These are phyloP conservation scores for Termitomyces sp. DNA, from an alignment of 768 basidiomycete genomes.

Conservation along the genomic window DNA sequence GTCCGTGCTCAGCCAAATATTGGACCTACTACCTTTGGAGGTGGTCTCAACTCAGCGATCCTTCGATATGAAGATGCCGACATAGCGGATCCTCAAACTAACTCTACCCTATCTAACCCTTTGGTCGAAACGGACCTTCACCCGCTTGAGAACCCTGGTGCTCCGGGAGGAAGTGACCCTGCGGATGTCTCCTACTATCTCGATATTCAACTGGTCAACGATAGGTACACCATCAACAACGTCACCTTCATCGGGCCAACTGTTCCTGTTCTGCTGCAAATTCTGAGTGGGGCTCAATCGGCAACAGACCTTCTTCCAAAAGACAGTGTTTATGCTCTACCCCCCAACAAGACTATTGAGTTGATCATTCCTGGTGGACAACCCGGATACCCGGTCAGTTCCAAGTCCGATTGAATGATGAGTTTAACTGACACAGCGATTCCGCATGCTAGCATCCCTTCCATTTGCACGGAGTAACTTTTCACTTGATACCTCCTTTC, in stretches of 20 bases:
- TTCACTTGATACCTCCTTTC: too few relatives aligned
- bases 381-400: conserved; percentile 24
- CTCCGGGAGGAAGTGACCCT: too few relatives aligned
- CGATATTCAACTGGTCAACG: neutral
- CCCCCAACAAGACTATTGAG: conserved; percentile 42
- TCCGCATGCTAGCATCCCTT: too few relatives aligned
- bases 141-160: neutral
- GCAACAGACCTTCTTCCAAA: conserved; percentile 27
- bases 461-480: too few relatives aligned
- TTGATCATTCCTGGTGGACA: conserved; percentile 33
- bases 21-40: too few relatives aligned
- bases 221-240: neutral
- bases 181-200: neutral
- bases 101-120: too few relatives aligned
- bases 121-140: neutral
- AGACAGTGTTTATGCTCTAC: conserved; percentile 39
- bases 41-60: conserved; percentile 7
- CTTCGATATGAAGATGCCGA: neutral
- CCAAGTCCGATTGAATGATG: neutral
- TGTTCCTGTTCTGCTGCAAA: neutral
- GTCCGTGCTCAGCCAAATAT: too few relatives aligned
- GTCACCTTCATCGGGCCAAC: neutral
- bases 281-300: too few relatives aligned
- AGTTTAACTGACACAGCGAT: conserved; percentile 3
- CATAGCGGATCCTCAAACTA: neutral